A percentile compares a stretch with the other conserved stretches of the same genome.
These are phyloP conservation scores for Exophiala sp. DNA, from an alignment of 2,329 filamentous ascomycete species.

Conservation along the genomic window DNA sequence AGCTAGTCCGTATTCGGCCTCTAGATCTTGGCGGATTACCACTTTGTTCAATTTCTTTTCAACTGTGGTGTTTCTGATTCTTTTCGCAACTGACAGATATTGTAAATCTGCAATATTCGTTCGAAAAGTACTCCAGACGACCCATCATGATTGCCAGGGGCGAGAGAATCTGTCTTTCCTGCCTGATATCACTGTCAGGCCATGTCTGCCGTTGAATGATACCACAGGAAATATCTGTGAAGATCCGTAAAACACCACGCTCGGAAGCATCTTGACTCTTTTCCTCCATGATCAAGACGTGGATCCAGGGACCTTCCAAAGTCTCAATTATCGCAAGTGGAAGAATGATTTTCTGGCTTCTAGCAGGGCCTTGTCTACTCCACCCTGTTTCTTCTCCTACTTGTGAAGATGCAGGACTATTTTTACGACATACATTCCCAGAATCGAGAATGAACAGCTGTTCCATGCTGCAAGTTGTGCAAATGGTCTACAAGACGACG, in stretches of 20 bases:
- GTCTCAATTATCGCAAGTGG: constrained; percentile 20
- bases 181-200: neutral
- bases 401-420: constrained; percentile 27
- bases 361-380: constrained; percentile 29
- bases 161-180: no score
- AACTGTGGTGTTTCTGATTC: neutral
- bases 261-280: constrained; percentile 28
- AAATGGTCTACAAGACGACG: neutral
- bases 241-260: constrained; percentile 10
- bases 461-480: neutral
- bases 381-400: constrained; percentile 24
- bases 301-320: constrained; percentile 22
- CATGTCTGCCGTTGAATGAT: neutral
- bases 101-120: neutral
- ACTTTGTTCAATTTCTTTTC: neutral
- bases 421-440: constrained; percentile 24
- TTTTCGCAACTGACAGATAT: neutral
- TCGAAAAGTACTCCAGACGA: neutral
- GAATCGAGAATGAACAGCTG: neutral
- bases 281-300: constrained; percentile 26
- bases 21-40: neutral
- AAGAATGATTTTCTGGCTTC: constrained; percentile 24
- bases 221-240: neutral
- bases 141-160: no score
- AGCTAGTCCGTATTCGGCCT: neutral